Conservation (phyloP, 306 rosid species). For the Vigna radiata region DNA sequence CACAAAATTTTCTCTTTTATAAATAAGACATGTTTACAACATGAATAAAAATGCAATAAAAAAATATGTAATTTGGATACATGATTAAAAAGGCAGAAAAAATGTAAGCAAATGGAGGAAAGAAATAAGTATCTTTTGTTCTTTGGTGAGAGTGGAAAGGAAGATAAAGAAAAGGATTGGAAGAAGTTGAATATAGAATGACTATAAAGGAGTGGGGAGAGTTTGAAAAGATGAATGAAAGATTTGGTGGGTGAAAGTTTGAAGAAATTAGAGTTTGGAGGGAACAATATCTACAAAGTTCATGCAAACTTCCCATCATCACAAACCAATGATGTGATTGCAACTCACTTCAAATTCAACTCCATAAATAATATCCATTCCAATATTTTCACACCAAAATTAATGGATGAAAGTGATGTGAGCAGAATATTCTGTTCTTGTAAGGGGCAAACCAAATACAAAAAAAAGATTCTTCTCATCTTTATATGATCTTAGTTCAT, state of each 20-base stretch:
- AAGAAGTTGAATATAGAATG: slow-evolving; percentile 1
- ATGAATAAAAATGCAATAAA: no score
- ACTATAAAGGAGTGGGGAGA: neutral
- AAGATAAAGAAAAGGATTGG: neutral
- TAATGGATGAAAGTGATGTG: slow-evolving; percentile 15
- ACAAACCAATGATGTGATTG: slow-evolving; percentile 5
- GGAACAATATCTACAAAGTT: slow-evolving; percentile 5
- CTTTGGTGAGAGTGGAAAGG: no score
- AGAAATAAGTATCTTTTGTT: no score
- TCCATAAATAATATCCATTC: neutral
- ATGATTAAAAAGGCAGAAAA: no score
- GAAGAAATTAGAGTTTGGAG: slow-evolving; percentile 2
- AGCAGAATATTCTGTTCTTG: neutral
- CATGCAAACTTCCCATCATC: slow-evolving; percentile 31
- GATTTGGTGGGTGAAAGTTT: slow-evolving; percentile 39
- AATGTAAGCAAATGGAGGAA: no score
- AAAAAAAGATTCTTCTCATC: neutral
- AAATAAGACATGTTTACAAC: no score
- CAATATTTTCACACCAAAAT: neutral
- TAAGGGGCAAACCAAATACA: neutral
- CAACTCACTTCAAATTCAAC: slow-evolving; percentile 8
- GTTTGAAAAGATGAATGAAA: slow-evolving; percentile 27
- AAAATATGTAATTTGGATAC: no score
- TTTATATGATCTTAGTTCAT: neutral
- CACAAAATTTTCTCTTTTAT: no score